These are phyloP conservation scores for Citrus hindsii DNA, from an alignment of 345 rosid species.

Conservation along the genomic window DNA sequence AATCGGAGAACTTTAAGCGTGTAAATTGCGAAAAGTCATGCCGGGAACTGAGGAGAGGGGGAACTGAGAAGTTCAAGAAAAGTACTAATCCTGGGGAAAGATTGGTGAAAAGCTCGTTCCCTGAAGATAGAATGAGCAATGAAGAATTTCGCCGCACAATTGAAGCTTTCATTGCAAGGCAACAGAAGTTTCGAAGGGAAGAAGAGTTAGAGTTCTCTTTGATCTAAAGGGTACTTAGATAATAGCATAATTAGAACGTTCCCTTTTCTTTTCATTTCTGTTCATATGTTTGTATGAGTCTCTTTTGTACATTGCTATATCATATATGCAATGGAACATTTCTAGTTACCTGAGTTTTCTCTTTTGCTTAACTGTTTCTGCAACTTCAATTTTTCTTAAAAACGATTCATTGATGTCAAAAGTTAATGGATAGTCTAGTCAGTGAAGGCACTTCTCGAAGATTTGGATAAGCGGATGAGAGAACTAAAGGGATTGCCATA, in stretches of 20 bases:
- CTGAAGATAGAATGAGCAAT: constrained; percentile 64
- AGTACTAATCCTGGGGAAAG: constrained; percentile 23
- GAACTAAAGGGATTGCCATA: not conserved
- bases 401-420: not conserved
- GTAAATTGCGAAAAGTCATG: constrained; percentile 17
- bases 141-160: constrained; percentile 63
- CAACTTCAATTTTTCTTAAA: not conserved
- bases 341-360: not conserved
- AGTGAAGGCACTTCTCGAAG: not conserved
- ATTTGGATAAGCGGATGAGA: constrained; percentile 12
- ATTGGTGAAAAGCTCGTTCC: constrained; percentile 25
- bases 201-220: constrained; percentile 51
- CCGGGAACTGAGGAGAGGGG: constrained; percentile 42
- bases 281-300: not conserved
- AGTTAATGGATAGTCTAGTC: not conserved
- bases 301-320: constrained; percentile 19
- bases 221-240: constrained; percentile 11
- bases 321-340: constrained; percentile 13
- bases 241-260: not conserved
- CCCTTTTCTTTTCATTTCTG: constrained; percentile 2
- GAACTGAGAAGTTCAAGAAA: constrained; percentile 40
- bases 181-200: constrained; percentile 60
- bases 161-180: constrained; percentile 81
- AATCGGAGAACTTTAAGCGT: constrained; percentile 40
- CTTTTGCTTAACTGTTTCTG: not conserved